These are phyloP conservation scores for Talaromyces liani DNA, from an alignment of 495 filamentous ascomycete species.

Conservation along the genomic window DNA sequence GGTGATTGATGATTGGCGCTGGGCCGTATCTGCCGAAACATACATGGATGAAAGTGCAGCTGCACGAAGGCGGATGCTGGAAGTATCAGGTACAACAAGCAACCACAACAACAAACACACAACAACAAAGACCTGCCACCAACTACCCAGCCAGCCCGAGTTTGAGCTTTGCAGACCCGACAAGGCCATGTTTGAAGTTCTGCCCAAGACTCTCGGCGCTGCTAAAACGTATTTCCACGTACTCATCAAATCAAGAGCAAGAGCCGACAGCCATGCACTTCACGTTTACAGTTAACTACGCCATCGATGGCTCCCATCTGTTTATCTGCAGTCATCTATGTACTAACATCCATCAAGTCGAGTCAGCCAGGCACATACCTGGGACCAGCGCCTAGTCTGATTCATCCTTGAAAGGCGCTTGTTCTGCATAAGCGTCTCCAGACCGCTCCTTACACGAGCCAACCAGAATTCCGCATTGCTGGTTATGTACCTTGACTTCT, in stretches of 20 bases:
- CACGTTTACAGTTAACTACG: too few species aligned
- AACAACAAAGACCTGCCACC: background rate
- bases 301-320: background rate
- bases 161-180: background rate
- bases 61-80: background rate
- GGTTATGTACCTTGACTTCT: background rate
- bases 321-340: background rate
- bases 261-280: background rate
- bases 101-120: background rate
- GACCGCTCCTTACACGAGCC: background rate
- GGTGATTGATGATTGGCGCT: background rate
- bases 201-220: background rate
- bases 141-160: background rate
- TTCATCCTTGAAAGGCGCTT: background rate
- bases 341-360: background rate
- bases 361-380: background rate
- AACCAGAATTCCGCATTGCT: background rate
- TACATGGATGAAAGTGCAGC: background rate
- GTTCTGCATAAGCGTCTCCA: conserved; percentile 3
- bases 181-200: background rate
- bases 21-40: background rate
- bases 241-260: background rate
- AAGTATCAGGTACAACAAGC: background rate
- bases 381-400: background rate
- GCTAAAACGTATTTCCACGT: background rate